Evolutionary conservation across 2,329 filamentous ascomycete genomes (phyloP).

Genomic region (Pseudodiploospora longispora): DNA sequence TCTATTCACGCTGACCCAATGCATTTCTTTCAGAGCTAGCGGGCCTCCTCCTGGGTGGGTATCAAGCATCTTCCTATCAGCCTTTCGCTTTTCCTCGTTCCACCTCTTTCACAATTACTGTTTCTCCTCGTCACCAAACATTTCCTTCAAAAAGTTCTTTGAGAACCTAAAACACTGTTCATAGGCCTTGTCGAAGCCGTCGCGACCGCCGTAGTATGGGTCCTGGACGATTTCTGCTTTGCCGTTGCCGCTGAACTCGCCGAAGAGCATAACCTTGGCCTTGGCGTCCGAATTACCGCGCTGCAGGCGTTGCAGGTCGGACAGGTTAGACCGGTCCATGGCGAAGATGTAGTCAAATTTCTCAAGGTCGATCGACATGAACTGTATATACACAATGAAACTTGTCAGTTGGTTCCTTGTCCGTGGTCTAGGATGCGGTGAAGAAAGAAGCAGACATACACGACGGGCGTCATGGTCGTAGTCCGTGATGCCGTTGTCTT

Average conservation of each 20-base stretch:
- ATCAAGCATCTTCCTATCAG: too few species aligned
- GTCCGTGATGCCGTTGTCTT: constrained; percentile 63
- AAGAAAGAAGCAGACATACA: constrained; percentile 34
- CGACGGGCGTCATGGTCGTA: constrained; percentile 74
- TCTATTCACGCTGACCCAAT: too few species aligned
- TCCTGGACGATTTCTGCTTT: constrained; percentile 69
- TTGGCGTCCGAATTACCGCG: constrained; percentile 49
- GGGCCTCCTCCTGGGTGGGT: too few species aligned
- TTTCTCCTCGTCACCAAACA: constrained; percentile 20
- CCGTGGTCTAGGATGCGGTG: not conserved
- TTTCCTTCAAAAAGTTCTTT: constrained; percentile 61
- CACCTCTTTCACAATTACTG: too few species aligned
- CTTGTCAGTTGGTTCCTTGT: not conserved
- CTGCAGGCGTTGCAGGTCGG: constrained; percentile 56
- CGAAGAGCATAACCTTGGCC: constrained; percentile 72
- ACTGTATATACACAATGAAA: constrained; percentile 22
- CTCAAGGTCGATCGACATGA: constrained; percentile 62
- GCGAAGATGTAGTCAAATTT: constrained; percentile 89
- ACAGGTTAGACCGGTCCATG: constrained; percentile 82
- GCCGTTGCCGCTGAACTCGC: constrained; percentile 61
- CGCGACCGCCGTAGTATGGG: constrained; percentile 82
- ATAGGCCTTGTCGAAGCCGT: constrained; percentile 80
- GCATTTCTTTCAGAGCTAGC: too few species aligned
- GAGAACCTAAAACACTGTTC: constrained; percentile 75
- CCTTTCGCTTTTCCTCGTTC: too few species aligned